Evolutionary conservation across 495 filamentous ascomycete species (phyloP).

Genomic region (Tuber melanosporum): DNA sequence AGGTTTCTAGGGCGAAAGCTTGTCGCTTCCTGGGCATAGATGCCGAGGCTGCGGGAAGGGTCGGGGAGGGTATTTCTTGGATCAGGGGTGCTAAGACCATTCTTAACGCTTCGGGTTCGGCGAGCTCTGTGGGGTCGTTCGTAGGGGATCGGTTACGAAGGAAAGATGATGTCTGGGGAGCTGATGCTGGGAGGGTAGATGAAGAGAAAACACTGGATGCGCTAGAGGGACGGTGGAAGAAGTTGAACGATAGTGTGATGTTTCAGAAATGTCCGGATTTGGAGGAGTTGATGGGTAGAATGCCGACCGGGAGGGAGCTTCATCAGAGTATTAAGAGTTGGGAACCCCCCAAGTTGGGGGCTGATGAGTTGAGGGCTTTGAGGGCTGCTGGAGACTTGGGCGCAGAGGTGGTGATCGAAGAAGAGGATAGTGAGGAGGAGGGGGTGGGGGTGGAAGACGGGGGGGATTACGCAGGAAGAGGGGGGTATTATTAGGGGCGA

Average conservation of each 20-base stretch:
- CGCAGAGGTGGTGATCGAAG: constrained; percentile 42
- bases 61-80: constrained; percentile 80
- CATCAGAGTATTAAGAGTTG: constrained; percentile 57
- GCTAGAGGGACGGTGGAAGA: constrained; percentile 82
- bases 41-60: constrained; percentile 71
- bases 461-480: constrained; percentile 37
- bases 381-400: constrained; percentile 31
- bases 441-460: constrained; percentile 49
- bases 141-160: constrained; percentile 60
- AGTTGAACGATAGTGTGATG: constrained; percentile 85
- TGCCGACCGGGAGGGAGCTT: constrained; percentile 85
- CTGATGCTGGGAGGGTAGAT: constrained; percentile 75
- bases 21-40: constrained; percentile 88
- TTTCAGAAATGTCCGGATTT: constrained; percentile 63
- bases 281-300: constrained; percentile 60
- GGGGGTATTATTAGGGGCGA: constrained; percentile 25
- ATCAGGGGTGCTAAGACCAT: constrained; percentile 43
- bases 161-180: constrained; percentile 64
- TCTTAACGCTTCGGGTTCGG: constrained; percentile 32
- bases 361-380: constrained; percentile 49
- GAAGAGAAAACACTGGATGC: constrained; percentile 80
- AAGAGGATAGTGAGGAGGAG: constrained; percentile 47
- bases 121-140: constrained; percentile 61
- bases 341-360: constrained; percentile 53
- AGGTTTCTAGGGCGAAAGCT: constrained; percentile 69